Evolutionary conservation across 2,329 filamentous ascomycete species (phyloP), one percentile per base, ranked within the genome.

Genomic region (Aspergillus novofumigatus): DNA sequence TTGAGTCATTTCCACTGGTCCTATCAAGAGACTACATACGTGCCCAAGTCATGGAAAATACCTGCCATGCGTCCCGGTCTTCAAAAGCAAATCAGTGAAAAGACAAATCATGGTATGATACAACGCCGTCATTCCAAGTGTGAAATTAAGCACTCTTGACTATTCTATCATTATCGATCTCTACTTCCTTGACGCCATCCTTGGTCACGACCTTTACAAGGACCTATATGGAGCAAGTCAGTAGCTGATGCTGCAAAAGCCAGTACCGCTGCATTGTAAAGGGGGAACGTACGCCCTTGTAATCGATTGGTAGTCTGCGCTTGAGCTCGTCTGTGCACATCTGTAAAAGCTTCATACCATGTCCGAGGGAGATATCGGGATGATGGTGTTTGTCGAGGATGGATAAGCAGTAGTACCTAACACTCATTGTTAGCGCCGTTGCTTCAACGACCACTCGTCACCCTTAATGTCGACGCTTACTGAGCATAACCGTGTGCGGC

Each of bases 381-480:
- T 97, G 90, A 75, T 99, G 94, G 76, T 99, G 94, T 82, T 99
- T 99, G 80, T 99, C 94, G 52, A 99, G 86, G 67, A 96, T 95
- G 6, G 91, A 95, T 60, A 99, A 83, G 76, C 94, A 99, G 83
- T 99, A 99, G 83, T 97, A 97, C 78, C 87, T 91, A 61, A 35
- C 28, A 48, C 17, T 10, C 41, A 49, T 67, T 57, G 70, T 60
- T 38, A 53, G 42, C 14, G 25, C 17, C n/a, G 23, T 11, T 23
- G 10, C 11, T 45, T n/a, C 51, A 56, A 28, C 32, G 28, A 23
- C 35, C 44, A 25, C 48, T 26, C 32, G 23, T 55, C 44, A 28
- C 26, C 7, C 23, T 26, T 28, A 23, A 26, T 47, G 26, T 35
- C 26, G 58, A 45, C 25, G 76, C 89, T 60, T 87, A 92, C 89